Conservation (phyloP, 2,329 filamentous ascomycete species). For the Penicillium sp. region DNA sequence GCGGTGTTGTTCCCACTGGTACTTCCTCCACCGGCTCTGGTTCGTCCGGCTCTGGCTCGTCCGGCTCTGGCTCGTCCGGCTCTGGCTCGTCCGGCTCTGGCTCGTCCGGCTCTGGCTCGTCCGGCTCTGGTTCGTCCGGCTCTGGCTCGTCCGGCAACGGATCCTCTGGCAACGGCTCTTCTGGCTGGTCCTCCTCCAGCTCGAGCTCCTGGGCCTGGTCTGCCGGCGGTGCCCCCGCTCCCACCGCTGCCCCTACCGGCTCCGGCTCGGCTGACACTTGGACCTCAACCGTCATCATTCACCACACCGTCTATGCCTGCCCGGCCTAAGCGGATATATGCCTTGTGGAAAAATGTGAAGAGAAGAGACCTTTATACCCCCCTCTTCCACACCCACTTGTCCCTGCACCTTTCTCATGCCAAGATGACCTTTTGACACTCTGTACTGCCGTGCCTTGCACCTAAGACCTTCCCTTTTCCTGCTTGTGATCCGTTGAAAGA, state of each 20-base stretch:
- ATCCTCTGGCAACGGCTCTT: no score
- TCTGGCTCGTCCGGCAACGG: not conserved
- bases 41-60: not conserved
- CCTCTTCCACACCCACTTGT: conserved; percentile 7
- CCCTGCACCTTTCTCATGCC: conserved; percentile 23
- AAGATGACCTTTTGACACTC: conserved; percentile 27
- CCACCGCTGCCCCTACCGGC: conserved; percentile 27
- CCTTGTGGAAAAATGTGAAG: conserved; percentile 2
- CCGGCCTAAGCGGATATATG: conserved; percentile 23
- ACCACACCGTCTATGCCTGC: conserved; percentile 36
- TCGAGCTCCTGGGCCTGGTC: conserved; percentile 17
- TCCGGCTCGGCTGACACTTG: conserved; percentile 13
- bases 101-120: conserved; percentile 13
- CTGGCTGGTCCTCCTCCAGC: not conserved
- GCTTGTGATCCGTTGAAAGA: not conserved
- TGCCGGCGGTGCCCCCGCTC: conserved; percentile 23
- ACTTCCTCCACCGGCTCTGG: not conserved
- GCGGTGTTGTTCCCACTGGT: not conserved
- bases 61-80: not conserved
- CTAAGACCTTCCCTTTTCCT: not conserved
- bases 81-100: conserved; percentile 3
- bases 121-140: conserved; percentile 8
- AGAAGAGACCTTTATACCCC: not conserved
- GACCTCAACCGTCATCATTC: conserved; percentile 34
- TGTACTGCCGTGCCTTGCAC: conserved; percentile 35